These are phyloP conservation scores for Elaeis oleifera DNA, from an alignment of 202 grass and related monocot genomes.

Conservation along the genomic window DNA sequence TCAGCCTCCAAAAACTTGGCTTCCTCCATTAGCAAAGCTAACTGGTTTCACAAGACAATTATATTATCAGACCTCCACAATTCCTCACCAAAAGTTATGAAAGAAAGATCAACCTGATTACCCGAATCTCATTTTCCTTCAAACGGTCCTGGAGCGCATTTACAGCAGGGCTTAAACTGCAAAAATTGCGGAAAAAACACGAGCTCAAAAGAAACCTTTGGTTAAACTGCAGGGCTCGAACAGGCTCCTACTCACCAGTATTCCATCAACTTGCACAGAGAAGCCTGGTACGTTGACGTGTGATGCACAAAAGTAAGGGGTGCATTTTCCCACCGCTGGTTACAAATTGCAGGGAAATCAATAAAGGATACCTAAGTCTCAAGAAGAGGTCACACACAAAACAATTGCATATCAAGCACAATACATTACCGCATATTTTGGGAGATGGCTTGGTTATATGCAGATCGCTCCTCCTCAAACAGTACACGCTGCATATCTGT, in stretches of 20 bases:
- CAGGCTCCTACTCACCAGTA: conserved; percentile 48
- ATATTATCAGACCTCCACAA: not conserved
- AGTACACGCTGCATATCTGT: conserved; percentile 76
- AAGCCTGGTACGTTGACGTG: conserved; percentile 83
- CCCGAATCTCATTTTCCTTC: conserved; percentile 89
- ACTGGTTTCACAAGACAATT: conserved; percentile 19
- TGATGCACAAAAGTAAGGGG: conserved; percentile 83
- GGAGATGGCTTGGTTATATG: conserved; percentile 92
- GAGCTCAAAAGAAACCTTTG: conserved; percentile 1
- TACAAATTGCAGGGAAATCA: conserved; percentile 11
- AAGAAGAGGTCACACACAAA: not conserved
- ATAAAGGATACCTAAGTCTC: not conserved
- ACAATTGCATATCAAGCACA: conserved; percentile 13
- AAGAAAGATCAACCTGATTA: conserved; percentile 34
- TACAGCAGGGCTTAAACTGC: conserved; percentile 75
- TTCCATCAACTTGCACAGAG: conserved; percentile 93
- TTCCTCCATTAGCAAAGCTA: conserved; percentile 60
- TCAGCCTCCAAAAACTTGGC: conserved; percentile 56
- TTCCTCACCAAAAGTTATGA: not conserved
- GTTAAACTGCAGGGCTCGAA: too few relatives aligned
- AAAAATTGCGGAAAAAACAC: conserved; percentile 13
- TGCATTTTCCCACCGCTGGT: conserved; percentile 84
- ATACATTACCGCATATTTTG: conserved; percentile 59
- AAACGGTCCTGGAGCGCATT: conserved; percentile 62
- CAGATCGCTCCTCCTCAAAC: conserved; percentile 80